Percentiles rank a stretch among this genome's conserved stretches.
These are phyloP conservation scores for Phytopythium vexans DNA, from an alignment of 352 stramenopile species.

Conservation along the genomic window DNA sequence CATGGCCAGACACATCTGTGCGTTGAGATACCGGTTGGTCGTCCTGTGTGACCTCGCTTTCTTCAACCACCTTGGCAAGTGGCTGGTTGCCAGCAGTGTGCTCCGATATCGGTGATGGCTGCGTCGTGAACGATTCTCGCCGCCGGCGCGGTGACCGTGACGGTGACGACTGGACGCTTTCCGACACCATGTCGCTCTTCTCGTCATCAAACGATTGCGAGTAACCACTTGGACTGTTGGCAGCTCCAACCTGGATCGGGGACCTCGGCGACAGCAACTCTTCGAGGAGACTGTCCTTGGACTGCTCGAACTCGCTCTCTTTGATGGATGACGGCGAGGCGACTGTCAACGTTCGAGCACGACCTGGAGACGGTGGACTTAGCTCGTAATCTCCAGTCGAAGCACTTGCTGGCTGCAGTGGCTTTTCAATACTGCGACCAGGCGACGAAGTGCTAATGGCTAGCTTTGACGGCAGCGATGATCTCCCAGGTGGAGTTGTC, in stretches of 20 bases:
- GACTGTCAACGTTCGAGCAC: slow-evolving; percentile 37
- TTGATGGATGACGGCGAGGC: slow-evolving; percentile 38
- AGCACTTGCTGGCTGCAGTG: too few relatives aligned
- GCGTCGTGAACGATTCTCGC: neutral
- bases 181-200: slow-evolving; percentile 1
- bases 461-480: too few relatives aligned
- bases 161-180: slow-evolving; percentile 1
- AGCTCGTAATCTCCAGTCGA: neutral
- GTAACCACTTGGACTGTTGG: slow-evolving; percentile 18
- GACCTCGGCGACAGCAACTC: slow-evolving; percentile 36
- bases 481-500: too few relatives aligned
- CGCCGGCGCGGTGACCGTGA: slow-evolving; percentile 3
- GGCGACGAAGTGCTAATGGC: too few relatives aligned
- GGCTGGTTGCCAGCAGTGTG: too few relatives aligned
- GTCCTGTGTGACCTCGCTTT: too few relatives aligned
- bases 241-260: slow-evolving; percentile 10
- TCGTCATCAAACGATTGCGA: slow-evolving; percentile 49
- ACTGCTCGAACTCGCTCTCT: slow-evolving; percentile 63
- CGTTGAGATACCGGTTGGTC: too few relatives aligned
- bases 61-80: too few relatives aligned
- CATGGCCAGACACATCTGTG: too few relatives aligned
- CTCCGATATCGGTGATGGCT: too few relatives aligned
- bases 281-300: slow-evolving; percentile 64
- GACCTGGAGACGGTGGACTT: slow-evolving; percentile 19
- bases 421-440: too few relatives aligned